Evolutionary conservation across 345 rosid genomes (phyloP).

Genomic region (Clausena lansium): DNA sequence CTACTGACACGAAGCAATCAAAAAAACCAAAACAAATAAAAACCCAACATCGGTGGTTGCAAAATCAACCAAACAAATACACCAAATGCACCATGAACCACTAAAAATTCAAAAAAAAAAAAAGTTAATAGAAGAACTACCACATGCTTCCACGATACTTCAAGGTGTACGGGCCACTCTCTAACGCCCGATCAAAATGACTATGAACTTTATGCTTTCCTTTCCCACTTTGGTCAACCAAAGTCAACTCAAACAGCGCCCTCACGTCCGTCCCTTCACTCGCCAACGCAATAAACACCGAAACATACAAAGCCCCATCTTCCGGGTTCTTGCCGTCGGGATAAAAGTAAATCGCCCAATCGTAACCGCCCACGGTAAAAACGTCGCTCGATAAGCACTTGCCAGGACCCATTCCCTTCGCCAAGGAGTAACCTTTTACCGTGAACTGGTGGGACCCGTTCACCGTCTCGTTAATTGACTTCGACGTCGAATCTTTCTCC

Average conservation of each 20-base stretch:
- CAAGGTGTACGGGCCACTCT: constrained; percentile 83
- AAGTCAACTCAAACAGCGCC: constrained; percentile 82
- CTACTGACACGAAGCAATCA: not conserved
- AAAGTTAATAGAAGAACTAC: constrained; percentile 32
- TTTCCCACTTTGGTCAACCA: constrained; percentile 91
- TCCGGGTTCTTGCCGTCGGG: constrained; percentile 91
- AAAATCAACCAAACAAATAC: not conserved
- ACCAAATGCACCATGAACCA: constrained; percentile 2
- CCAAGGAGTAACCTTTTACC: constrained; percentile 77
- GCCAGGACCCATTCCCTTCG: constrained; percentile 81
- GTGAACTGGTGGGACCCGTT: constrained; percentile 81
- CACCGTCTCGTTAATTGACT: constrained; percentile 65
- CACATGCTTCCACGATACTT: constrained; percentile 96
- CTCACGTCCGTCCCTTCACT: constrained; percentile 92
- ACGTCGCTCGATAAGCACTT: constrained; percentile 75
- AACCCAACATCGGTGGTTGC: not conserved
- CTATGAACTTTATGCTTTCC: constrained; percentile 88
- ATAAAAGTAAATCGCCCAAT: constrained; percentile 92
- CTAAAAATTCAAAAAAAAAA: not conserved
- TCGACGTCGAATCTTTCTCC: constrained; percentile 40
- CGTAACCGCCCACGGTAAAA: constrained; percentile 84
- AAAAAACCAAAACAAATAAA: not conserved
- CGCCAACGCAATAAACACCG: constrained; percentile 81
- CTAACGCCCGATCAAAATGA: constrained; percentile 91
- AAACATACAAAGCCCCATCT: constrained; percentile 67